Evolutionary conservation across 305 asterid genomes (phyloP).

Genomic region (Fraxinus angustifolia): DNA sequence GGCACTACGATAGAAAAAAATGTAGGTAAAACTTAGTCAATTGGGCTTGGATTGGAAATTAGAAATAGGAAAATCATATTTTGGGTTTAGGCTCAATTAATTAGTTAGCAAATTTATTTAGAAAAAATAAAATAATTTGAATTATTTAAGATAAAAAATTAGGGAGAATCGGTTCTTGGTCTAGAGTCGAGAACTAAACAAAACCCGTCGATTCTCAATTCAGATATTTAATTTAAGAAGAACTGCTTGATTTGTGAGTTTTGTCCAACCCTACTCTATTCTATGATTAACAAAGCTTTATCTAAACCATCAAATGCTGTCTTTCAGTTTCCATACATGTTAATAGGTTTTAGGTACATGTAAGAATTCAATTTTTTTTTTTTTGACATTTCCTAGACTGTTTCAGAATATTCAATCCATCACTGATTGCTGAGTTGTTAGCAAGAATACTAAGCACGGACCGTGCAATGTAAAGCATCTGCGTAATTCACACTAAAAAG

Average conservation of each 20-base stretch:
- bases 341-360: neutral
- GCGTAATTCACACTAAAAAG: neutral
- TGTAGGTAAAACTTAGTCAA: neutral
- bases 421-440: neutral
- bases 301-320: constrained; percentile 4
- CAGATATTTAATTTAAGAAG: too few relatives aligned
- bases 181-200: neutral
- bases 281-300: neutral
- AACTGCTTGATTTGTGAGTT: neutral
- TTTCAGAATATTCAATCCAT: neutral
- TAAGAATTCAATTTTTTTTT: neutral
- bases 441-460: neutral
- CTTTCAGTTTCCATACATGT: constrained; percentile 13
- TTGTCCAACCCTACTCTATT: neutral
- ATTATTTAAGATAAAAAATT: neutral
- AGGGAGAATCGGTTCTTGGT: neutral
- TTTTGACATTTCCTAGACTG: neutral
- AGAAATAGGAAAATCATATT: neutral
- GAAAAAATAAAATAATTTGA: neutral
- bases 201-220: too few relatives aligned
- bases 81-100: neutral
- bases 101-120: neutral
- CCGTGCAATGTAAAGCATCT: neutral
- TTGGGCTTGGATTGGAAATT: neutral
- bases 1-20: neutral